These are phyloP conservation scores for Eucommia ulmoides DNA, from an alignment of 257 asterid species.

Conservation along the genomic window DNA sequence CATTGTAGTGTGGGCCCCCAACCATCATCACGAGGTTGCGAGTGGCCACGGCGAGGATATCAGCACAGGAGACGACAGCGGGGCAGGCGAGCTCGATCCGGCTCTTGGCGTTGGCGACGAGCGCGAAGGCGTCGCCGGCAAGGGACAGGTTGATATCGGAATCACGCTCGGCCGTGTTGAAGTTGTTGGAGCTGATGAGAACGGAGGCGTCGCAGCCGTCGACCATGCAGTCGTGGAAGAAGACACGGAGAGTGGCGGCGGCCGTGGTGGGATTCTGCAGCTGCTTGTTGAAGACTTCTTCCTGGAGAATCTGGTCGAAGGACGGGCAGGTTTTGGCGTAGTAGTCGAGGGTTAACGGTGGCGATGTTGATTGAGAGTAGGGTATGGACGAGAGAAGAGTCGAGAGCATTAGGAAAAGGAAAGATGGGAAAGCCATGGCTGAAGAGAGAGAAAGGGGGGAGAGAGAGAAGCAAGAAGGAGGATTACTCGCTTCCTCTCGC, in stretches of 20 bases:
- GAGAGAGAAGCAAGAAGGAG: no score
- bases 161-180: not conserved
- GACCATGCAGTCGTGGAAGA: conserved; percentile 1
- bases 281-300: not conserved
- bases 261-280: not conserved
- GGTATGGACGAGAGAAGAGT: not conserved
- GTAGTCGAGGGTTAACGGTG: not conserved
- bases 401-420: not conserved
- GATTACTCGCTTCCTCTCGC: not conserved
- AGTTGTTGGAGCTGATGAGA: not conserved
- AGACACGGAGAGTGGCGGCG: not conserved
- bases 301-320: not conserved
- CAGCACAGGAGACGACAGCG: not conserved
- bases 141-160: not conserved
- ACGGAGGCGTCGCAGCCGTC: conserved; percentile 1
- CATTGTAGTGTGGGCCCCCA: not conserved
- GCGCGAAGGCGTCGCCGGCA: not conserved
- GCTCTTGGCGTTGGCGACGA: not conserved
- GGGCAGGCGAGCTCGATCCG: not conserved
- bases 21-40: not conserved
- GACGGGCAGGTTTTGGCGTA: not conserved
- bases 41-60: not conserved
- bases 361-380: not conserved
- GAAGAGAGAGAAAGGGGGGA: not conserved
- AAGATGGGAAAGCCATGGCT: not conserved